These are phyloP conservation scores for Trypanosoma cruzi DNA, from an alignment of 208 protist genomes.

Conservation along the genomic window DNA sequence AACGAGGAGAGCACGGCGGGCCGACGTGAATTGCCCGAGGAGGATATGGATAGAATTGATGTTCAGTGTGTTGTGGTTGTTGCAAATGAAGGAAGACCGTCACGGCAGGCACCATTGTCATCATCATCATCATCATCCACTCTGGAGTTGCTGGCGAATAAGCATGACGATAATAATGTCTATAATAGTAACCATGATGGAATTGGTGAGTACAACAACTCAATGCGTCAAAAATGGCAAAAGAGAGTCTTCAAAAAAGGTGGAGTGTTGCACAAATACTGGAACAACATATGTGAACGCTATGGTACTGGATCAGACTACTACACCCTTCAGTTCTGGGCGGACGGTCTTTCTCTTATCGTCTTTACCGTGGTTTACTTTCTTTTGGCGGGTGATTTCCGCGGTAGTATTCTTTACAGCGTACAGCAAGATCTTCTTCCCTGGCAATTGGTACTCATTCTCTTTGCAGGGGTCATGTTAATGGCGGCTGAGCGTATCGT, in stretches of 20 bases:
- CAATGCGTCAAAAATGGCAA: background rate
- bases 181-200: background rate
- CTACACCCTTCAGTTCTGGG: slow-evolving; percentile 52
- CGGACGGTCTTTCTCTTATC: slow-evolving; percentile 38
- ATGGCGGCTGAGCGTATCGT: slow-evolving; percentile 63
- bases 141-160: background rate
- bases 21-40: background rate
- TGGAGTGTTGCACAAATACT: background rate
- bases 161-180: background rate
- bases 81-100: background rate
- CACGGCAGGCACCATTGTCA: background rate
- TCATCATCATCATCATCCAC: too few species aligned
- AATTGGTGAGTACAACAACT: background rate
- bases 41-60: background rate
- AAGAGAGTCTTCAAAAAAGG: background rate
- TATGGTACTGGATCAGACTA: slow-evolving; percentile 59
- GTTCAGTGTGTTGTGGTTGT: background rate
- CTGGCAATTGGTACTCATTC: slow-evolving; percentile 61
- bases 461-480: slow-evolving; percentile 53
- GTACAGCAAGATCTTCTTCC: slow-evolving; percentile 72
- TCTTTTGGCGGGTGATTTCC: slow-evolving; percentile 32
- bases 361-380: slow-evolving; percentile 63
- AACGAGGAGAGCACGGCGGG: background rate
- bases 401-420: slow-evolving; percentile 49
- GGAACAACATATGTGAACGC: slow-evolving; percentile 25